Evolutionary conservation across 768 basidiomycete genomes (phyloP), one percentile per base, ranked within the genome.

Genomic region (Podaxis rugospora): DNA sequence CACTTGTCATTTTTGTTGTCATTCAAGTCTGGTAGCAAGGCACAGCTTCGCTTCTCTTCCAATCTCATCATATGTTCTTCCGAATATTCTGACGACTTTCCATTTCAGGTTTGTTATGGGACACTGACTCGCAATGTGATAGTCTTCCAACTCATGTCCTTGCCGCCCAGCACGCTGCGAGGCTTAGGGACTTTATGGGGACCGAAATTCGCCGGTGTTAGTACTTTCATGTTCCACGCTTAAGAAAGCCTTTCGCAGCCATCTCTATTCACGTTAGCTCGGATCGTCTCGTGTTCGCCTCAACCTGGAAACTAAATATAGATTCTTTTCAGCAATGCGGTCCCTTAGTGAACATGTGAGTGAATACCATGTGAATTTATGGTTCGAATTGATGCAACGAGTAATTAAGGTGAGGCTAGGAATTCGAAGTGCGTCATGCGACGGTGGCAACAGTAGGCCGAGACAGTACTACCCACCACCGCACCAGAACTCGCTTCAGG

Each of bases 331-430:
- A 49, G 3, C 7, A 23, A 27, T 13, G 21, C 47, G 47, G 21
- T 23, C 11, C 47, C 25, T 13, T 21, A 18, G 18, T 42, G 52
- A 32, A 55, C 47, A 53, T 53, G 59, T 63, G 63, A 50, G 40
- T 46, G 39, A 35, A 35, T 35, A 44, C 47, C 57, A 59, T 55
- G 64, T 53, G 47, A 57, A 44, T n/a, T 44, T 18, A 55, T 36
- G 25, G 11, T 27, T 49, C 25, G 47, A 49, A 49, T 23, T 49
- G 21, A 27, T 49, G 25, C 25, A 11, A 11, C 21, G 4, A 11
- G 18, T 25, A 13, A 23, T 49, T 49, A 7, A 27, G 9, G 7
- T 44, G 42, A 7, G 5, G 2, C 47, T 25, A 27, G 47, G 14
- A 18, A 42, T 51, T 59, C 62, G 40, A 51, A 51, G 37, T 13